These are phyloP conservation scores for Beta corolliflora DNA, from an alignment of 179 eudicot genomes.

Conservation along the genomic window DNA sequence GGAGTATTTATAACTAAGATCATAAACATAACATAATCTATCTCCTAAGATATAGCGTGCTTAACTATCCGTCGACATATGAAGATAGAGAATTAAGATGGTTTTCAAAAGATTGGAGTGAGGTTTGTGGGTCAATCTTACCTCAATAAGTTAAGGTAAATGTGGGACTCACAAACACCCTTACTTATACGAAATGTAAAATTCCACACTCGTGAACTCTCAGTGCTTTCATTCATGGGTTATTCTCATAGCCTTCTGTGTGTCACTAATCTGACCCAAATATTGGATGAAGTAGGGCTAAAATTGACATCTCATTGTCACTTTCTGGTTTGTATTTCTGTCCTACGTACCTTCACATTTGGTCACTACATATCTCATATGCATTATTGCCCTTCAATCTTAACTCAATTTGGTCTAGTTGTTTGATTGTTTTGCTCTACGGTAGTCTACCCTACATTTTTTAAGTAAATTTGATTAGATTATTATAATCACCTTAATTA, in stretches of 20 bases:
- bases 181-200: background rate
- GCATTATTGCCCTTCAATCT: background rate
- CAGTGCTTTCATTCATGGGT: conserved; percentile 12
- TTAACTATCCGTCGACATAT: background rate
- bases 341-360: background rate
- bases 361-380: background rate
- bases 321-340: conserved; percentile 12
- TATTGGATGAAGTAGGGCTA: background rate
- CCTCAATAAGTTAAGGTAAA: conserved; percentile 9
- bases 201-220: conserved; percentile 28
- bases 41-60: no score
- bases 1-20: no score
- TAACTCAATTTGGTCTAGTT: no score
- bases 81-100: background rate
- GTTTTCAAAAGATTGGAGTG: background rate
- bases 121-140: background rate
- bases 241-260: conserved; percentile 27
- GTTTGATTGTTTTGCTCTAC: no score
- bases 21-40: no score
- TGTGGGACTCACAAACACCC: conserved; percentile 19
- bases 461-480: no score
- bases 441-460: no score
- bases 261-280: conserved; percentile 19
- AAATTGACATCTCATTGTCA: conserved; percentile 19
- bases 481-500: no score